phyloP scores from a whole-genome alignment of 2,329 filamentous ascomycete species.

The Colletotrichum lindemuthianum region DNA sequence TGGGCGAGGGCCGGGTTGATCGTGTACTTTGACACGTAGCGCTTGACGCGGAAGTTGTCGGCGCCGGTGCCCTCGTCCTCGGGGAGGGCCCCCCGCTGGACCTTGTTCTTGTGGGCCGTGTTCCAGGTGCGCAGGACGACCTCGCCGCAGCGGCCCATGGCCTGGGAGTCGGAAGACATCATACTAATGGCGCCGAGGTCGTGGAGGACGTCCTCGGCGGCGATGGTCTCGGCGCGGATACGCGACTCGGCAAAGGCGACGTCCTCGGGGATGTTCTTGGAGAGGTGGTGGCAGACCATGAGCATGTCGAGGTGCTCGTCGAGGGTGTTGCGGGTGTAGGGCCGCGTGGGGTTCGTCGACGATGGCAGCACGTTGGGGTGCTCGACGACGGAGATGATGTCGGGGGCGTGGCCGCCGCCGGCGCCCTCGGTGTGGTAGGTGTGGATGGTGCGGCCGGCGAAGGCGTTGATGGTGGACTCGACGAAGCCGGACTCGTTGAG shows the following conservation, averaged over 20 bases:
- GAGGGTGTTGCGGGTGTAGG: slow-evolving; percentile 90
- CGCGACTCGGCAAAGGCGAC: slow-evolving; percentile 94
- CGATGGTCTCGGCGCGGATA: slow-evolving; percentile 95
- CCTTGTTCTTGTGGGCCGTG: slow-evolving; percentile 96
- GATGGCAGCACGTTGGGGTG: slow-evolving; percentile 88
- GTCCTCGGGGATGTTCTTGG: slow-evolving; percentile 92
- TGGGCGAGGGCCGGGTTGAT: slow-evolving; percentile 93
- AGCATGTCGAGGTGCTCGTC: slow-evolving; percentile 98
- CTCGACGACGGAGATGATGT: slow-evolving; percentile 95
- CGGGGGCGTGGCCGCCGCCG: slow-evolving; percentile 92
- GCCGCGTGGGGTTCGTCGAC: slow-evolving; percentile 91
- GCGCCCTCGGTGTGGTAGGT: slow-evolving; percentile 98
- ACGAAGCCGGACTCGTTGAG: slow-evolving; percentile 98
- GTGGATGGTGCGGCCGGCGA: slow-evolving; percentile 90
- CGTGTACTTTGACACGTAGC: slow-evolving; percentile 96
- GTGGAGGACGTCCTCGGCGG: slow-evolving; percentile 94
- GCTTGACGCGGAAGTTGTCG: slow-evolving; percentile 92
- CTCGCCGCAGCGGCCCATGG: slow-evolving; percentile 96
- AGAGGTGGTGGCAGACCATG: slow-evolving; percentile 97
- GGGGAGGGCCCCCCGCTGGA: slow-evolving; percentile 78
- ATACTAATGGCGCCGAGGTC: slow-evolving; percentile 96
- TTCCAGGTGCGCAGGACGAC: slow-evolving; percentile 95
- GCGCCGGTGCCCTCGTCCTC: slow-evolving; percentile 83
- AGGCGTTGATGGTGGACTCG: slow-evolving; percentile 85
- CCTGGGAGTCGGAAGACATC: slow-evolving; percentile 96